Base-by-base conservation (phyloP, 1,284 basidiomycete species). In the Irpex sp. region DNA sequence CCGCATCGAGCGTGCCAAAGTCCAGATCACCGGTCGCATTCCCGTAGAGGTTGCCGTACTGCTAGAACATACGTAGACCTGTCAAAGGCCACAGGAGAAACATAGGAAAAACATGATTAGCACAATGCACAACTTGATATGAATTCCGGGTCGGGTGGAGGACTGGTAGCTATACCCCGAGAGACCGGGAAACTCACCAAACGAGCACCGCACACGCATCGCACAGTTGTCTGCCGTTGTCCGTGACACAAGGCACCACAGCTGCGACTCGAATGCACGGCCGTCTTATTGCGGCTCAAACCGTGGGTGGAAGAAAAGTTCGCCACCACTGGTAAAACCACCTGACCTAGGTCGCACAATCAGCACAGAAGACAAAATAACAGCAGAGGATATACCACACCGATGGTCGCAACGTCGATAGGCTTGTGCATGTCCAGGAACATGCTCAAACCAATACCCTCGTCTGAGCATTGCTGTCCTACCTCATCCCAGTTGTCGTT, bases 391-490 rank as follows among this genome's bases (percentile, higher is more conserved):
- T 54, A 31, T 49, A 36, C 71, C 81, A 58, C 67, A 89, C 93
- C 92, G 63, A 99, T 87, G 1, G 92, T 93, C 1, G 91, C 97
- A 1, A 98, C 79, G 75, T 99, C 97, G 67, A 95, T 90, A 69
- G 88, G 91, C 73, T 88, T 87, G 64, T 79, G 86, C 59, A 93
- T 94, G 63, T 94, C 94, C 46, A 98, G 80, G 77, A 97, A 97
- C 74, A 95, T 81, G 72, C 90, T 96, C 65, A 98, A 88, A 1
- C 95, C 97, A 46, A 99, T 85, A 15, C 97, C 97, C 59, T 91
- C 87, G 66, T 95, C 90, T 3, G 90, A 92, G 68, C 93, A 92
- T 72, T 97, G 93, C 69, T 96, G 93, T 1, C 89, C 95, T 1
- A 94, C 83, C 6, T 89, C 85, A 46, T 85, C 83, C 92, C 97